Conservation (phyloP, 495 filamentous ascomycete genomes). For the Cercophora scortea region DNA sequence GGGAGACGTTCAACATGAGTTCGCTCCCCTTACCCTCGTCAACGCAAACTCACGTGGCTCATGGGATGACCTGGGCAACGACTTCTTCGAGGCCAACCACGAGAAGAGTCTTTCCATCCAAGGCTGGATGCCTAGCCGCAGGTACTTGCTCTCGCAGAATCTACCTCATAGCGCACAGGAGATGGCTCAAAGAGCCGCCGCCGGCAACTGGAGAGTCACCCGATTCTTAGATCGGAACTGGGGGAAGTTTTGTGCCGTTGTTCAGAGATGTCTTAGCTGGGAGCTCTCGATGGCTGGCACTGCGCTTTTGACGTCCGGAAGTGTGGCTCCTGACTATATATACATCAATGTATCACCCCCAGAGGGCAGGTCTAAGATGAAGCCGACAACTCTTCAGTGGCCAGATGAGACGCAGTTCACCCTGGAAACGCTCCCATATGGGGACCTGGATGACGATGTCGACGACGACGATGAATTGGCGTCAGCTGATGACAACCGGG, state of each 20-base stretch:
- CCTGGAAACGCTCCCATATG: conserved; percentile 37
- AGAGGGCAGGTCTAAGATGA: conserved; percentile 7
- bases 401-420: conserved; percentile 24
- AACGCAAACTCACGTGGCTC: no score
- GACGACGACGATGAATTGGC: conserved; percentile 6
- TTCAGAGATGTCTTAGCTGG: conserved; percentile 31
- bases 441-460: conserved; percentile 19
- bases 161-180: conserved; percentile 26
- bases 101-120: conserved; percentile 22
- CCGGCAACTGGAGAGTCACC: no score
- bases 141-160: conserved; percentile 22
- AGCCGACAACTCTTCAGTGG: conserved; percentile 22
- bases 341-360: conserved; percentile 29
- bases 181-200: conserved; percentile 10
- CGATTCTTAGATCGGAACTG: conserved; percentile 21
- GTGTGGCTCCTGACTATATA: conserved; percentile 20
- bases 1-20: neutral
- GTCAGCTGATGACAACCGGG: neutral
- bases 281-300: conserved; percentile 27
- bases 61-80: no score
- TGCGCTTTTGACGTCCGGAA: conserved; percentile 15
- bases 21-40: no score
- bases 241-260: conserved; percentile 25
- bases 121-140: conserved; percentile 23
- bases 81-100: conserved; percentile 12